Percentiles rank a stretch among this genome's conserved stretches.
These are phyloP conservation scores for Erigeron canadensis DNA, from an alignment of 129 eudicot genomes.

Conservation along the genomic window DNA sequence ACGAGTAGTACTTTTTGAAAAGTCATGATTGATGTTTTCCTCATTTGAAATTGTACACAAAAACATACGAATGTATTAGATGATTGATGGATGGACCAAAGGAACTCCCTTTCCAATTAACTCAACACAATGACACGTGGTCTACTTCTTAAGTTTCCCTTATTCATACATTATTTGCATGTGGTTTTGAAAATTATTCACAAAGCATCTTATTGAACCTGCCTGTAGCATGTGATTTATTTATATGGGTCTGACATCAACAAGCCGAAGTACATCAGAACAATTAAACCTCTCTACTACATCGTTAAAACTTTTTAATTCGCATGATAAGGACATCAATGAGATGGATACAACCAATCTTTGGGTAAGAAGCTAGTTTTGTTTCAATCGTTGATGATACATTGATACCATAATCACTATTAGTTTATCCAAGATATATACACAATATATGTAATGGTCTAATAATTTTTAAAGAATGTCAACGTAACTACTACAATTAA, in stretches of 20 bases:
- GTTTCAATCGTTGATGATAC: not conserved
- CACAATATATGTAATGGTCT: slow-evolving; percentile 3
- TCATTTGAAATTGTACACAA: no score
- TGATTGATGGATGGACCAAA: no score
- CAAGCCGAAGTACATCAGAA: slow-evolving; percentile 23
- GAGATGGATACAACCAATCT: not conserved
- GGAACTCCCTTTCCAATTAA: no score
- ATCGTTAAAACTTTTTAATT: not conserved
- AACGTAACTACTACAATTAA: slow-evolving; percentile 13
- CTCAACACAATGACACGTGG: no score
- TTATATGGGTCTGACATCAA: not conserved
- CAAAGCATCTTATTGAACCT: no score
- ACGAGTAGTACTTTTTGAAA: no score
- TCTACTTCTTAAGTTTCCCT: no score
- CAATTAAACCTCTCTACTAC: slow-evolving; percentile 13
- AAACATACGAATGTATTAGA: no score
- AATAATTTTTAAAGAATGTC: slow-evolving; percentile 18
- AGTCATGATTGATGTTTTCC: no score
- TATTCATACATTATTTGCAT: no score
- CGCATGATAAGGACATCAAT: slow-evolving; percentile 23
- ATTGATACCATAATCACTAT: not conserved
- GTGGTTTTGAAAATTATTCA: no score
- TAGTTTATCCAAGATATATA: not conserved
- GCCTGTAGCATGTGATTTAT: not conserved
- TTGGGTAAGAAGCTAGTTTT: not conserved